A percentile compares a stretch with the other conserved stretches of the same genome.
These are phyloP conservation scores for Cladosporium sp. DNA, from an alignment of 2,329 filamentous ascomycete species.

Conservation along the genomic window DNA sequence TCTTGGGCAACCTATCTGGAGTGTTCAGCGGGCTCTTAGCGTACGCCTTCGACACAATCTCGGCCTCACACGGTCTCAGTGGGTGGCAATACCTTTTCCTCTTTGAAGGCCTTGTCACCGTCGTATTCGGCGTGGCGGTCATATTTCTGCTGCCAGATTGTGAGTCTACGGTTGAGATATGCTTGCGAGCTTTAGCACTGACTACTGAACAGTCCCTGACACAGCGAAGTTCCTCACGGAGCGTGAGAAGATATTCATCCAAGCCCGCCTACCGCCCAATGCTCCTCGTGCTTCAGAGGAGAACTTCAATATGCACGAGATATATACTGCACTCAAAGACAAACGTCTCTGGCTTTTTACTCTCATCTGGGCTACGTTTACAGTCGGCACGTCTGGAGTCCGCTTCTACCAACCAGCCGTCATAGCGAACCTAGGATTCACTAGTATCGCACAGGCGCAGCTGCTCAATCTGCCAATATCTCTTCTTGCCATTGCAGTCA, in stretches of 20 bases:
- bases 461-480: slow-evolving; percentile 22
- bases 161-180: slow-evolving; percentile 22
- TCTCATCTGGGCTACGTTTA: slow-evolving; percentile 49
- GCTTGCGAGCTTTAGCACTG: neutral
- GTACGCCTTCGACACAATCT: slow-evolving; percentile 39
- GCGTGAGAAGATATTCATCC: slow-evolving; percentile 50
- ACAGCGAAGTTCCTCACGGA: slow-evolving; percentile 42
- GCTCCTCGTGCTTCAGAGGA: slow-evolving; percentile 43
- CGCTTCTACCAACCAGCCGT: slow-evolving; percentile 47
- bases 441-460: slow-evolving; percentile 21
- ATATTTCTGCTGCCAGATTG: slow-evolving; percentile 58
- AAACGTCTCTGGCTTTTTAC: slow-evolving; percentile 49
- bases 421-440: slow-evolving; percentile 30
- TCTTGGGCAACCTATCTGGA: slow-evolving; percentile 41
- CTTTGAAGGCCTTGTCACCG: slow-evolving; percentile 49
- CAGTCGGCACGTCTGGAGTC: slow-evolving; percentile 47
- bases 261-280: slow-evolving; percentile 47
- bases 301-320: slow-evolving; percentile 45
- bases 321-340: slow-evolving; percentile 43
- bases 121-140: slow-evolving; percentile 49
- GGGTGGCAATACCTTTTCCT: slow-evolving; percentile 12
- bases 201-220: neutral
- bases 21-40: slow-evolving; percentile 48
- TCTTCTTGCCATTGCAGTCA: slow-evolving; percentile 20
- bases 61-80: slow-evolving; percentile 4